A percentile compares a stretch with the other conserved stretches of the same genome.
phyloP scores from a whole-genome alignment of 306 rosid genomes.

The Ceratonia siliqua region DNA sequence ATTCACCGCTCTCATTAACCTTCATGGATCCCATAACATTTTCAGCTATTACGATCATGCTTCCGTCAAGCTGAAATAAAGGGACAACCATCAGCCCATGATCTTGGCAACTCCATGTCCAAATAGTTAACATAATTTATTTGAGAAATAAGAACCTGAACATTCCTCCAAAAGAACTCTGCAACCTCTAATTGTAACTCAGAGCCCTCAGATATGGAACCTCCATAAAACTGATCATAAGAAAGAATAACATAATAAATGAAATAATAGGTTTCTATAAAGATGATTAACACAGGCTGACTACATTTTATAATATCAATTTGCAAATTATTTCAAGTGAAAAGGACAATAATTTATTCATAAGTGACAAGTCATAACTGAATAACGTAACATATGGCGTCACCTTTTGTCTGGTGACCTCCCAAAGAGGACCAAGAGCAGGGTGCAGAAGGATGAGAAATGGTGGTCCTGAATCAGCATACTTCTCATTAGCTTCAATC shows the following conservation, averaged over 20 bases:
- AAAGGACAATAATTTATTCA: constrained; percentile 22
- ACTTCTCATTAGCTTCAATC: constrained; percentile 78
- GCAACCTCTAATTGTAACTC: constrained; percentile 91
- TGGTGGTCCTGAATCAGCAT: constrained; percentile 82
- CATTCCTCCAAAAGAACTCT: constrained; percentile 88
- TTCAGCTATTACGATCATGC: constrained; percentile 69
- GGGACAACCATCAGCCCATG: constrained; percentile 42
- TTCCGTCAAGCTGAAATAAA: constrained; percentile 74
- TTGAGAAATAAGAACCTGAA: constrained; percentile 64
- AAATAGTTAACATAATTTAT: constrained; percentile 21
- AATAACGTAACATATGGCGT: constrained; percentile 9
- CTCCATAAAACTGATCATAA: constrained; percentile 70
- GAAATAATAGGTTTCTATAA: constrained; percentile 29
- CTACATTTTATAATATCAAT: background rate
- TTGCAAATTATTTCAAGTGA: background rate
- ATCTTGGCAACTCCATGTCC: constrained; percentile 26
- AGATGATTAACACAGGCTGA: constrained; percentile 8
- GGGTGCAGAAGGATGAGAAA: constrained; percentile 93
- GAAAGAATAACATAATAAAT: constrained; percentile 24
- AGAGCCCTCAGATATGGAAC: constrained; percentile 81
- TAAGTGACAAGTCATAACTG: constrained; percentile 12
- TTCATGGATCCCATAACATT: constrained; percentile 67
- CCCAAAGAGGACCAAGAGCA: constrained; percentile 99
- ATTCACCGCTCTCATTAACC: constrained; percentile 58
- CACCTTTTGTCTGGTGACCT: constrained; percentile 88